Evolutionary conservation across 1,284 basidiomycete species (phyloP).

Genomic region (Gymnopus androsaceus): DNA sequence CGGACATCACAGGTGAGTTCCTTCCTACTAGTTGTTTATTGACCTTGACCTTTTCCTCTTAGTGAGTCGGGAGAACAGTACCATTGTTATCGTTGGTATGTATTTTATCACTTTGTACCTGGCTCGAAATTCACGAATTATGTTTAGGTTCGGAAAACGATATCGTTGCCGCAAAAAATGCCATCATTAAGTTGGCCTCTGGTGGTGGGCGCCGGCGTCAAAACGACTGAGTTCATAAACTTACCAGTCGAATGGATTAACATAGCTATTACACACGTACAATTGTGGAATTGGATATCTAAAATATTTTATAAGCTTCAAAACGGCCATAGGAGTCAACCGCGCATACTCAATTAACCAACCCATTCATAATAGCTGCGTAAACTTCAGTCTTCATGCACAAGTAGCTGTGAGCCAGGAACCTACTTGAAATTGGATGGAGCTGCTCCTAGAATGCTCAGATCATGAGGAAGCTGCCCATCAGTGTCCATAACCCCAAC

Average conservation of each 20-base stretch:
- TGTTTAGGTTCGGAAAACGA: conserved; percentile 66
- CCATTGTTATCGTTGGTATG: conserved; percentile 83
- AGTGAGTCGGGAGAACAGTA: conserved; percentile 72
- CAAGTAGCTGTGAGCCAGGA: background rate
- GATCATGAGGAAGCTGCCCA: background rate
- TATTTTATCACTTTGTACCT: conserved; percentile 17
- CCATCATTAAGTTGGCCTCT: conserved; percentile 71
- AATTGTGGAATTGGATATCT: background rate
- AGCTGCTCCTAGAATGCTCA: background rate
- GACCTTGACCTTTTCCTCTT: background rate
- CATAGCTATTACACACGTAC: conserved; percentile 12
- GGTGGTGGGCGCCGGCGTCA: conserved; percentile 51
- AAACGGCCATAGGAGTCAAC: background rate
- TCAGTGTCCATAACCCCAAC: no score
- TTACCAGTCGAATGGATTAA: background rate
- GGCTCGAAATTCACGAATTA: conserved; percentile 3
- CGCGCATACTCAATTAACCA: conserved; percentile 4
- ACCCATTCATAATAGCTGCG: conserved; percentile 13
- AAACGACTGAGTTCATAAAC: conserved; percentile 23
- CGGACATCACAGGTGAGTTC: conserved; percentile 70
- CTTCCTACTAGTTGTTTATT: background rate
- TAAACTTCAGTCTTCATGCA: no score
- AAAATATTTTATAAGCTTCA: background rate
- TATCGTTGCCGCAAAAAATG: conserved; percentile 77
- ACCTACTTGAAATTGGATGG: conserved; percentile 9